These are phyloP conservation scores for Phytophthora pisi DNA, from an alignment of 352 stramenopile genomes.

Conservation along the genomic window DNA sequence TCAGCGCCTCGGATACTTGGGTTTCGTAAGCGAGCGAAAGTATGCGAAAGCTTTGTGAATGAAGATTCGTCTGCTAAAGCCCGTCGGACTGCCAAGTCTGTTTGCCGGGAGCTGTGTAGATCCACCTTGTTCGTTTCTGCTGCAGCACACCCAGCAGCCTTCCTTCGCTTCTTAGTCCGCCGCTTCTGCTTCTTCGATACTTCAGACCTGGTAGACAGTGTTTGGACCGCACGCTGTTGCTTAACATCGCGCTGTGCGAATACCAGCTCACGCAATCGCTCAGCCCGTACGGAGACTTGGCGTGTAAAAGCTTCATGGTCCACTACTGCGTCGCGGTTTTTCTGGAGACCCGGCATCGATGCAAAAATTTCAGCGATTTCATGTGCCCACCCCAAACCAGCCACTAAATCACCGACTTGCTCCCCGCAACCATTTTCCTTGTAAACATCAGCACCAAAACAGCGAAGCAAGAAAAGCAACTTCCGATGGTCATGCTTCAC, in stretches of 20 bases:
- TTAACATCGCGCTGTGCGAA: conserved; percentile 12
- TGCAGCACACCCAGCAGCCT: conserved; percentile 1
- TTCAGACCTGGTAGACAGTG: not conserved
- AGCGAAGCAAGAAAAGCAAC: conserved; percentile 18
- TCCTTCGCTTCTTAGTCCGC: conserved; percentile 22
- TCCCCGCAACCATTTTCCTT: conserved; percentile 20
- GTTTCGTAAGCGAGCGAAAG: not conserved
- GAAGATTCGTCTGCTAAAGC: not conserved
- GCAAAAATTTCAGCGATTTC: conserved; percentile 9
- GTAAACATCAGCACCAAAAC: conserved; percentile 23
- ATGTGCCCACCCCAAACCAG: not conserved
- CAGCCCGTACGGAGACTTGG: not conserved
- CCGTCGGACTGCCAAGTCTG: not conserved
- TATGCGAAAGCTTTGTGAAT: not conserved
- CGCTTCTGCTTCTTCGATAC: too few species aligned
- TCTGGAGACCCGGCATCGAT: too few species aligned
- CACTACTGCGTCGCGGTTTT: too few species aligned
- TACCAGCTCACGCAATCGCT: conserved; percentile 11
- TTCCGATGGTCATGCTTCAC: conserved; percentile 26
- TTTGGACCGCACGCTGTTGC: not conserved
- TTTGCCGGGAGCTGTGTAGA: too few species aligned
- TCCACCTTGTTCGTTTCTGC: not conserved
- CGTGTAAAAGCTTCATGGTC: not conserved
- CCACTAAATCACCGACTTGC: conserved; percentile 20
- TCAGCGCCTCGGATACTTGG: not conserved